Base-by-base conservation (phyloP, 148 eudicot species). In the Rhododendron mucronatum region DNA sequence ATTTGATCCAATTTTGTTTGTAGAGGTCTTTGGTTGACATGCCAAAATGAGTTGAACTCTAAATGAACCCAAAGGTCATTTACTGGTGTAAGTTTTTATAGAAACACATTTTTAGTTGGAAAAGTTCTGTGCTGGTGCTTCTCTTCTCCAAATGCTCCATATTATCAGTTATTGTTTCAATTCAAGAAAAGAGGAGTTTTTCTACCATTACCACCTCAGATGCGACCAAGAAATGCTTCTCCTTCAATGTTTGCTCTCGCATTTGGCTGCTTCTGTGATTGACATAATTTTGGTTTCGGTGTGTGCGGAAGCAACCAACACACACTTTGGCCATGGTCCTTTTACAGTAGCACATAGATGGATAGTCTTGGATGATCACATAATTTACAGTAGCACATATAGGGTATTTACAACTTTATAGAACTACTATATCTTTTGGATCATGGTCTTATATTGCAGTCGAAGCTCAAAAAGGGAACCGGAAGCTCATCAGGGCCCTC, bases 391-490 rank as follows among this genome's bases (percentile, higher is more conserved):
- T 44, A 30, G 21, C 20, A 2, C 2, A 23, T 18, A 47, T 16
- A 28, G 55, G 71, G 35, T 14, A 15, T 57, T 67, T 18, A 67
- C 20, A 4, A 16, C 30, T 3, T 11, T 23, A 69, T 13, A 71
- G 33, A 74, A 83, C 86, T 76, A 74, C 85, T 85, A 82, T 33
- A 50, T 57, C 13, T 69, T 5, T 82, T 65, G 28, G 48, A 30
- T 74, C 76, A 7, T 84, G 81, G 57, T 83, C 81, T 33, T 79
- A 37, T 80, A 44, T 82, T 86, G 90, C 90, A 92, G 94, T 86
- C 89, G n/a, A 92, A 86, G 89, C 78, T 87, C 71, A 92, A 88
- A 84, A 92, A 90, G 33, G 91, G 91, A 75, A 35, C 53, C 16
- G 93, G 88, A 88, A 89, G 84, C 83, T 71, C 90, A 81, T 85